Percentiles rank a stretch among this genome's conserved stretches.
Conservation (phyloP, 1,139 yeast genomes). For the Entelexis paramagnoliae region DNA sequence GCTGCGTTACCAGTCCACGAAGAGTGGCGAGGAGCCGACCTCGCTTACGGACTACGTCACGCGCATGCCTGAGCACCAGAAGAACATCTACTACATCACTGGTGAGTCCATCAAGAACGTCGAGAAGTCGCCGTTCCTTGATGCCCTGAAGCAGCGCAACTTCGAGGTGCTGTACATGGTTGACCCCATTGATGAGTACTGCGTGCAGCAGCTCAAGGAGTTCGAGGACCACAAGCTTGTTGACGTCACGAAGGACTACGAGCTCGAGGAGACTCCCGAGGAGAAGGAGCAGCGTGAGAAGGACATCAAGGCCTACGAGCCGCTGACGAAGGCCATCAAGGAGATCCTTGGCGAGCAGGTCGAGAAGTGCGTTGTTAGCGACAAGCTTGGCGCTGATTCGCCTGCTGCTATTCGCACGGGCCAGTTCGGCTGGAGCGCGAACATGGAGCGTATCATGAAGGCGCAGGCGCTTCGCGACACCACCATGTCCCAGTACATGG, state of each 20-base stretch:
- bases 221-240: conserved; percentile 98
- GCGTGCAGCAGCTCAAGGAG: conserved; percentile 98
- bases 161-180: conserved; percentile 95
- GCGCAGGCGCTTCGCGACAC: conserved; percentile 99
- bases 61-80: conserved; percentile 99
- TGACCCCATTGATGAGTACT: conserved; percentile 99
- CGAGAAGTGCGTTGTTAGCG: conserved; percentile 97
- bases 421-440: conserved; percentile 99
- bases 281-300: conserved; percentile 90
- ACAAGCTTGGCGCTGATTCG: conserved; percentile 82
- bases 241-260: conserved; percentile 98
- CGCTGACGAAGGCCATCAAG: conserved; percentile 89
- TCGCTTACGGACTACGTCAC: conserved; percentile 95
- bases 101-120: conserved; percentile 98
- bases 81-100: conserved; percentile 97
- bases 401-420: conserved; percentile 99
- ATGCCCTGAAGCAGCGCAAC: conserved; percentile 95
- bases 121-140: conserved; percentile 98
- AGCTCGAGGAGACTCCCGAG: conserved; percentile 97
- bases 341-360: conserved; percentile 97
- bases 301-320: conserved; percentile 86
- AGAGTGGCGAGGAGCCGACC: conserved; percentile 86
- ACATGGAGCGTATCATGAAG: conserved; percentile 99
- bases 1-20: conserved; percentile 94
- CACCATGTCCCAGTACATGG: conserved; percentile 98